Conservation (phyloP, 495 filamentous ascomycete genomes). For the Hyaloscypha variabilis region DNA sequence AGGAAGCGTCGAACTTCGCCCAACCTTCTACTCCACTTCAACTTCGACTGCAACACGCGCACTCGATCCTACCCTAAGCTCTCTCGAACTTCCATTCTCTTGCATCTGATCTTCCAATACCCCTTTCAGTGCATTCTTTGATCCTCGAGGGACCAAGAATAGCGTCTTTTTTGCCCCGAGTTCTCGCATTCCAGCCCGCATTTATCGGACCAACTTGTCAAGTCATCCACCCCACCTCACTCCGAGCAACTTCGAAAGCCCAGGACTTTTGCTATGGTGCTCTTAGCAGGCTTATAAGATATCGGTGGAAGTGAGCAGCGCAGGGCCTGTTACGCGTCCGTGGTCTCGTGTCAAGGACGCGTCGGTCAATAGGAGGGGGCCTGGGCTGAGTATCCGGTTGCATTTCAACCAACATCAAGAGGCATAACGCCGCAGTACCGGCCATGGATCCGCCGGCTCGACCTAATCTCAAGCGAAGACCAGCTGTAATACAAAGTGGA, state of each 20-base stretch:
- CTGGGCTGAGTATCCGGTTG: slow-evolving; percentile 5
- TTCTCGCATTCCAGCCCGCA: slow-evolving; percentile 4
- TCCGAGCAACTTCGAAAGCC: slow-evolving; percentile 1
- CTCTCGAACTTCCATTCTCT: neutral
- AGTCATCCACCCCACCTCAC: slow-evolving; percentile 16
- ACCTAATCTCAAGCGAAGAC: slow-evolving; percentile 16
- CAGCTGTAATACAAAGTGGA: slow-evolving; percentile 8
- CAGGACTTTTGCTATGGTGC: slow-evolving; percentile 25
- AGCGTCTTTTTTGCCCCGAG: neutral
- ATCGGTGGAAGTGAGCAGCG: slow-evolving; percentile 25
- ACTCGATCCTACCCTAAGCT: neutral
- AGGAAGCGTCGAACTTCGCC: neutral
- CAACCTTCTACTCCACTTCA: neutral
- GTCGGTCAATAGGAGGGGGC: slow-evolving; percentile 20
- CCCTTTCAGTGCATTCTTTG: neutral
- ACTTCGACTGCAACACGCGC: neutral
- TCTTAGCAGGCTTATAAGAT: slow-evolving; percentile 18
- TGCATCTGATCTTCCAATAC: neutral
- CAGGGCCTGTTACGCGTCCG: slow-evolving; percentile 24
- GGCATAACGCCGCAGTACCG: neutral
- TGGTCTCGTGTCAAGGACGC: slow-evolving; percentile 30
- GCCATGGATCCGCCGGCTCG: slow-evolving; percentile 30
- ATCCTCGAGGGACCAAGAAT: neutral
- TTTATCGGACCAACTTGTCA: slow-evolving; percentile 11
- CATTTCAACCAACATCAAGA: neutral